A percentile compares a stretch with the other conserved stretches of the same genome.
These are phyloP conservation scores for Xylaria polymorpha DNA, from an alignment of 2,329 filamentous ascomycete genomes.

Conservation along the genomic window DNA sequence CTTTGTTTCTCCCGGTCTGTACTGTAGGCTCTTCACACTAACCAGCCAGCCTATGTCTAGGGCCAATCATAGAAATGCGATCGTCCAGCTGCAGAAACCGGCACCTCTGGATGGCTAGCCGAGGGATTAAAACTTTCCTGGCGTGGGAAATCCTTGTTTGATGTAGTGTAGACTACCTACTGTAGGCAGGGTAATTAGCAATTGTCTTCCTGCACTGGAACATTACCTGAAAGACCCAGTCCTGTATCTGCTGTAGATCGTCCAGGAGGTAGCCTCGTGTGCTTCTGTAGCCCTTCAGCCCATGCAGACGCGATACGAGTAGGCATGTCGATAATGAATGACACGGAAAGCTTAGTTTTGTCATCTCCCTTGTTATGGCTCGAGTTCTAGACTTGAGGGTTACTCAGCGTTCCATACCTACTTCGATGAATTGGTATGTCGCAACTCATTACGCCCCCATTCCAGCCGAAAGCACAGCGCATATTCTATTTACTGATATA, in stretches of 20 bases:
- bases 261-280: constrained; percentile 11
- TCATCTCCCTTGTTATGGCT: neutral
- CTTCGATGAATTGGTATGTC: constrained; percentile 3
- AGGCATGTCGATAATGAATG: neutral
- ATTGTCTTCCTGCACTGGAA: neutral
- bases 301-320: neutral
- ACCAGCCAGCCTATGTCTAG: constrained; percentile 2
- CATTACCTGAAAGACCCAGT: neutral
- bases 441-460: constrained; percentile 17
- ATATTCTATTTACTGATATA: neutral
- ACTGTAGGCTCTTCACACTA: constrained; percentile 11
- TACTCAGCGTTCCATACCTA: constrained; percentile 15
- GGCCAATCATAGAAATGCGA: constrained; percentile 36
- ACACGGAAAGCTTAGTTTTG: neutral
- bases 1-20: constrained; percentile 18
- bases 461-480: constrained; percentile 13
- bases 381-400: neutral
- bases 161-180: neutral
- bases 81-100: constrained; percentile 33
- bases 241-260: neutral
- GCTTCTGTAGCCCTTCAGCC: constrained; percentile 8
- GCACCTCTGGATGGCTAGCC: constrained; percentile 28
- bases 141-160: constrained; percentile 20
- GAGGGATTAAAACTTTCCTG: constrained; percentile 29
- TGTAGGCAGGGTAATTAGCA: constrained; percentile 1